Conservation (phyloP, 345 rosid species). For the Populus simonii region DNA sequence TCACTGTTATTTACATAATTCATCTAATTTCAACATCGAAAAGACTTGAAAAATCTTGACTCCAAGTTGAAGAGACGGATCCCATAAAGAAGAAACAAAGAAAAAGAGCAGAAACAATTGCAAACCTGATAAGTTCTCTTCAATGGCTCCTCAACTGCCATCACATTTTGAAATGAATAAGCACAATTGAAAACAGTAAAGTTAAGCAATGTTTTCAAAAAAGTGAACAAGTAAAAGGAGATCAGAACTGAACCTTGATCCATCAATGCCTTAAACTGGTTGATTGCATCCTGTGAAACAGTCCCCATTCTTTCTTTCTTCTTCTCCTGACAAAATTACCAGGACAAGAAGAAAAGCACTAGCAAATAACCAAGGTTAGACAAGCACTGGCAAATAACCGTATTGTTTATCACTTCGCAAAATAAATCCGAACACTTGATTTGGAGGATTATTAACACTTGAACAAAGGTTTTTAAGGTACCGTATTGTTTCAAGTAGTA, state of each 20-base stretch:
- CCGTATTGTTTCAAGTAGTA: not conserved
- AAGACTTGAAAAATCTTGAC: constrained; percentile 1
- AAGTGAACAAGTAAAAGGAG: not conserved
- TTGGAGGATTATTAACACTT: not conserved
- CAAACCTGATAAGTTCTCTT: constrained; percentile 55
- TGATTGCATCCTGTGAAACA: constrained; percentile 48
- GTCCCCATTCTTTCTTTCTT: constrained; percentile 30
- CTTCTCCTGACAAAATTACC: not conserved
- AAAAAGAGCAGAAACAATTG: constrained; percentile 1
- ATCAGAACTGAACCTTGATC: constrained; percentile 38
- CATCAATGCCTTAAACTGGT: constrained; percentile 47
- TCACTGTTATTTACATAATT: not conserved
- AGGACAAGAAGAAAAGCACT: constrained; percentile 6
- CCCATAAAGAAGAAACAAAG: constrained; percentile 5
- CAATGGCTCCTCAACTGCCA: constrained; percentile 62
- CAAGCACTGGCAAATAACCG: not conserved
- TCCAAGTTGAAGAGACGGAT: constrained; percentile 15
- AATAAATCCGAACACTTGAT: not conserved
- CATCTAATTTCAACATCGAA: not conserved
- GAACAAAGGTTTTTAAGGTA: not conserved
- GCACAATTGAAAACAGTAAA: not conserved
- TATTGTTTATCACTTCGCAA: not conserved
- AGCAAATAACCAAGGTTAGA: not conserved
- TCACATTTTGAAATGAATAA: constrained; percentile 8
- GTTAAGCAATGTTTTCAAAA: not conserved